phyloP scores from a whole-genome alignment of 164 flowering plant genomes.

The Vitis labrusca region DNA sequence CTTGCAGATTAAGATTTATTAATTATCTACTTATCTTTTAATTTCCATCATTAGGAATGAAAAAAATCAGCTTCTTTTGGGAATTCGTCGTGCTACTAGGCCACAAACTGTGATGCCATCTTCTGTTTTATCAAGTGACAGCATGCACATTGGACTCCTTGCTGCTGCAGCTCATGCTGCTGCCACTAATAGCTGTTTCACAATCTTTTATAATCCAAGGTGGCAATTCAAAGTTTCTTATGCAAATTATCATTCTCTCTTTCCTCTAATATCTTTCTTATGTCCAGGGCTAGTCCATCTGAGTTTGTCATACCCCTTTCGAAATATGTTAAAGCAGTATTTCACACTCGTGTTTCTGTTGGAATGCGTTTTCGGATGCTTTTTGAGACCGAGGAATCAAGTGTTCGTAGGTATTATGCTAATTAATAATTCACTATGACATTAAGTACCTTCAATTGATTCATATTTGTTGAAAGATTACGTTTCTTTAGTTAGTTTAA shows the following conservation, averaged over 20 bases:
- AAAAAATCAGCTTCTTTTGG: conserved; percentile 78
- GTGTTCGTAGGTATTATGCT: conserved; percentile 72
- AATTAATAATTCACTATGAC: conserved; percentile 1
- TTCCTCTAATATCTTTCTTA: conserved; percentile 10
- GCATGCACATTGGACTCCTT: conserved; percentile 93
- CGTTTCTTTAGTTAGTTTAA: too few species aligned
- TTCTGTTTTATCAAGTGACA: conserved; percentile 87
- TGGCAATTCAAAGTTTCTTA: conserved; percentile 12
- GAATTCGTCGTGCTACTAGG: conserved; percentile 83
- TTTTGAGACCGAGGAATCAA: conserved; percentile 89
- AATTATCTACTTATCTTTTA: background rate
- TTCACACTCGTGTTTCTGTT: conserved; percentile 85
- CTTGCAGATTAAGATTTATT: background rate
- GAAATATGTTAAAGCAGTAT: conserved; percentile 77
- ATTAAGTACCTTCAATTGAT: background rate
- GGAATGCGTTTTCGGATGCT: conserved; percentile 96
- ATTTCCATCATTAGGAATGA: conserved; percentile 57
- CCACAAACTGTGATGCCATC: conserved; percentile 94
- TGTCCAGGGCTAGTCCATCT: conserved; percentile 82
- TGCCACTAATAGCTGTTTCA: conserved; percentile 84
- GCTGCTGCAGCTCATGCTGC: conserved; percentile 98
- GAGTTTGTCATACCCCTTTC: conserved; percentile 85
- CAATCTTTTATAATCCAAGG: conserved; percentile 85
- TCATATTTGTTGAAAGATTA: background rate
- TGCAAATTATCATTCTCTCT: background rate